These are phyloP conservation scores for Lachancea sp. DNA, from an alignment of 805 yeast species.

Conservation along the genomic window DNA sequence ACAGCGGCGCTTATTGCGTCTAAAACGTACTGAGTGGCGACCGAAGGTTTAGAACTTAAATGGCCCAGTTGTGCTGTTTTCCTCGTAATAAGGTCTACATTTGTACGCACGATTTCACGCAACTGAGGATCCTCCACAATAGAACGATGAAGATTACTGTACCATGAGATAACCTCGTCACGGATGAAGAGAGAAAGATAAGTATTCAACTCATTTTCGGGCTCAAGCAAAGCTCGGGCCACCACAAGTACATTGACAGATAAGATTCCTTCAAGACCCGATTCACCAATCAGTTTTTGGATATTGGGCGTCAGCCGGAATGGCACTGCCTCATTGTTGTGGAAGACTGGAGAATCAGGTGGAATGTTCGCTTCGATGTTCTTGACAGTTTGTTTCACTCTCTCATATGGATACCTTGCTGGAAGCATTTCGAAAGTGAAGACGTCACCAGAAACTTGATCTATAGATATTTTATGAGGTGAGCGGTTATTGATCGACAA, in stretches of 20 bases:
- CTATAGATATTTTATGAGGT: constrained; percentile 86
- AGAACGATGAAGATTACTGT: constrained; percentile 77
- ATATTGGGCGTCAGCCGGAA: constrained; percentile 94
- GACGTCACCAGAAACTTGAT: constrained; percentile 76
- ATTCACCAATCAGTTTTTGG: constrained; percentile 88
- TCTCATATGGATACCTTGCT: constrained; percentile 55
- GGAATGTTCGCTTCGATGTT: constrained; percentile 35
- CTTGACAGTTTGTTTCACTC: constrained; percentile 35
- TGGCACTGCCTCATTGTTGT: constrained; percentile 89
- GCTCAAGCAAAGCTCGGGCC: constrained; percentile 83
- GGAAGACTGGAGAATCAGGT: constrained; percentile 67
- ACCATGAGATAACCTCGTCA: constrained; percentile 94
- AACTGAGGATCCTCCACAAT: constrained; percentile 77
- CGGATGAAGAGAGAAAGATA: constrained; percentile 90
- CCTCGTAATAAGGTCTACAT: constrained; percentile 78
- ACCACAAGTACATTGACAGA: constrained; percentile 78
- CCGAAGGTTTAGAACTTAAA: constrained; percentile 43
- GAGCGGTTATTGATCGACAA: constrained; percentile 88
- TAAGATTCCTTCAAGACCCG: constrained; percentile 87
- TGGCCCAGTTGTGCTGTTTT: constrained; percentile 75
- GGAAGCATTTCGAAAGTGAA: constrained; percentile 97
- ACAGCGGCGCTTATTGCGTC: constrained; percentile 93
- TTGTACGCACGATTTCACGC: constrained; percentile 78
- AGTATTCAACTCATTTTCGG: constrained; percentile 87
- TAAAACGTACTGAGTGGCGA: constrained; percentile 81